Conservation (phyloP, 371 early-diverging fungal genomes). For the Mucor irregularis region DNA sequence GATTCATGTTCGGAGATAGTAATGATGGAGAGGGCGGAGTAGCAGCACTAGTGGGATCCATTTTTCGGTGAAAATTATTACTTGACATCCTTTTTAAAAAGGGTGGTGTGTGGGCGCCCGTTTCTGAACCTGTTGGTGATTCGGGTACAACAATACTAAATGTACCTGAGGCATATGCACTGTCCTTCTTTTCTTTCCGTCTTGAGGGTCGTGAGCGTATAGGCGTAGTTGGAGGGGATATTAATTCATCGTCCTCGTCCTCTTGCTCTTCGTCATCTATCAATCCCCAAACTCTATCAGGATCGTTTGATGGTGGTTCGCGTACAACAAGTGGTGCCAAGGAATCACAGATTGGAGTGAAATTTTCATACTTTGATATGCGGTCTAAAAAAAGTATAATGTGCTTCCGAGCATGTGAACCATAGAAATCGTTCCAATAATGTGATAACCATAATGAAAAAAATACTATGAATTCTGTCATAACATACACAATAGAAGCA, state of each 20-base stretch:
- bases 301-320: slow-evolving; percentile 43
- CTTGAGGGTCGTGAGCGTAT: too few relatives aligned
- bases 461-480: slow-evolving; percentile 46
- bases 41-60: too few relatives aligned
- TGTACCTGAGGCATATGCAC: slow-evolving; percentile 37
- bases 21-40: background rate
- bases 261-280: slow-evolving; percentile 23
- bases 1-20: slow-evolving; percentile 3
- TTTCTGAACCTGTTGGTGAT: background rate
- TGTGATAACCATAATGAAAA: slow-evolving; percentile 50
- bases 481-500: slow-evolving; percentile 15
- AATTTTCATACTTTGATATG: slow-evolving; percentile 33
- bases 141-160: slow-evolving; percentile 16
- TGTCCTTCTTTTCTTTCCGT: slow-evolving; percentile 41
- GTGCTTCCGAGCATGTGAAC: slow-evolving; percentile 47
- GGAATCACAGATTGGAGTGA: slow-evolving; percentile 44
- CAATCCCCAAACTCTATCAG: slow-evolving; percentile 47
- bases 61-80: background rate
- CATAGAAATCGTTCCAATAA: slow-evolving; percentile 57
- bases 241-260: background rate
- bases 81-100: slow-evolving; percentile 3
- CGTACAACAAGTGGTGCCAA: slow-evolving; percentile 42
- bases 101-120: background rate
- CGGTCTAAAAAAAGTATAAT: slow-evolving; percentile 47
- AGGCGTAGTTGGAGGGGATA: background rate